Percentiles rank a stretch among this genome's conserved stretches.
phyloP scores from a whole-genome alignment of 2,329 filamentous ascomycete genomes.

The Diplodia intermedia region DNA sequence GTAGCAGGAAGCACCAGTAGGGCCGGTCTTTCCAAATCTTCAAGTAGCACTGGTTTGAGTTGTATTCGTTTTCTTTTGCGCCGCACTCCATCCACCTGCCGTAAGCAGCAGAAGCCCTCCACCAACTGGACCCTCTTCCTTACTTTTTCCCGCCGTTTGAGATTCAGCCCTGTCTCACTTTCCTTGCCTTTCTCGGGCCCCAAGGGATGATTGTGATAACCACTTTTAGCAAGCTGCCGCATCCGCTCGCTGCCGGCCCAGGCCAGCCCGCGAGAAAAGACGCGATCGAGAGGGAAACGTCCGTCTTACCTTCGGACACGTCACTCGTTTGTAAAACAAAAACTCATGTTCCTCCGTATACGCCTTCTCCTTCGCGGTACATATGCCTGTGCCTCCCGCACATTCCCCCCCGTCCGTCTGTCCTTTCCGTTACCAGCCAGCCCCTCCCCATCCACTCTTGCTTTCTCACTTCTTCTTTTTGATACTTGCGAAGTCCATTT shows the following conservation, averaged over 20 bases:
- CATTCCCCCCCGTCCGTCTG: too few species aligned
- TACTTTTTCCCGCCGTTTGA: slow-evolving; percentile 29
- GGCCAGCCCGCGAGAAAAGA: slow-evolving; percentile 1
- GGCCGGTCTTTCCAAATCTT: slow-evolving; percentile 5
- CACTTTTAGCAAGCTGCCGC: slow-evolving; percentile 22
- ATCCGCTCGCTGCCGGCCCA: neutral
- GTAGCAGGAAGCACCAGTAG: neutral
- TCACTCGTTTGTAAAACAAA: slow-evolving; percentile 13
- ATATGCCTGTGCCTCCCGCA: neutral
- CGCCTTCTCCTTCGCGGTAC: neutral
- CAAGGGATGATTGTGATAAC: slow-evolving; percentile 27
- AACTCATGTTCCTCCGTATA: neutral
- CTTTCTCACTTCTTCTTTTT: slow-evolving; percentile 6
- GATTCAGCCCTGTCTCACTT: slow-evolving; percentile 31
- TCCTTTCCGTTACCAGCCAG: neutral
- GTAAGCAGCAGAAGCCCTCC: neutral
- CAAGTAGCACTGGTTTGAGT: slow-evolving; percentile 2
- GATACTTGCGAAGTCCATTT: neutral
- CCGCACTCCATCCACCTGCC: slow-evolving; percentile 2
- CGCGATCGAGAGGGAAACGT: slow-evolving; percentile 3
- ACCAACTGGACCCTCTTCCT: slow-evolving; percentile 13
- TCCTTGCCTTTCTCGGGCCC: slow-evolving; percentile 26
- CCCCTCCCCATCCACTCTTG: neutral
- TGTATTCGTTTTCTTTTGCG: slow-evolving; percentile 2
- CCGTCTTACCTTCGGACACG: slow-evolving; percentile 25